A percentile compares a stretch with the other conserved stretches of the same genome.
phyloP scores from a whole-genome alignment of 257 asterid species.

The Knoxia roxburghii region DNA sequence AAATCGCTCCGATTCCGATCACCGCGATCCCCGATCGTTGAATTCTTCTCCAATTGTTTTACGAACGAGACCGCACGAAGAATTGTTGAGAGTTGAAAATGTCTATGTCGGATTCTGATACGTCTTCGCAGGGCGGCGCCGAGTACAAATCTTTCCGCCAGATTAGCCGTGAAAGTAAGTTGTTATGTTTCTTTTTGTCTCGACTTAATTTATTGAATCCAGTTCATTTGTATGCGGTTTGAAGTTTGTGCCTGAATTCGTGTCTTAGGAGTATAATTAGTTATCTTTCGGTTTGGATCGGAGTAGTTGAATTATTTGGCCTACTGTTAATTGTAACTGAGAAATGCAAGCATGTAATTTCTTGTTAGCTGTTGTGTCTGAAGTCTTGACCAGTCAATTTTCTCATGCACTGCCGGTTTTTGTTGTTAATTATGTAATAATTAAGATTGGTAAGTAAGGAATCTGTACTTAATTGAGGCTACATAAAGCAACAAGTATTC shows the following conservation, averaged over 20 bases:
- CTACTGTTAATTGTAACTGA: slow-evolving; percentile 11
- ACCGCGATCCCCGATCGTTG: slow-evolving; percentile 20
- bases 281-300: neutral
- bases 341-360: neutral
- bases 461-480: neutral
- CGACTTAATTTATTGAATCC: too few species aligned
- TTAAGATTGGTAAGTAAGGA: neutral
- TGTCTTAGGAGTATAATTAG: neutral
- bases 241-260: too few species aligned
- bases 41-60: neutral
- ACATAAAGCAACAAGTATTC: neutral
- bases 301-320: slow-evolving; percentile 8
- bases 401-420: neutral
- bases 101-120: slow-evolving; percentile 64
- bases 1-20: slow-evolving; percentile 23
- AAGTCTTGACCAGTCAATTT: neutral
- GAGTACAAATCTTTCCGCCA: slow-evolving; percentile 57
- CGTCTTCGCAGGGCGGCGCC: slow-evolving; percentile 55
- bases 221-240: too few species aligned
- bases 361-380: neutral
- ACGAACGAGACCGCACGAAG: neutral
- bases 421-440: neutral
- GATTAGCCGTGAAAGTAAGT: slow-evolving; percentile 57
- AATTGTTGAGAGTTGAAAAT: slow-evolving; percentile 7
- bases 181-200: neutral